These are phyloP conservation scores for Umbelopsis vinacea DNA, from an alignment of 192 early-diverging fungal species.

Conservation along the genomic window DNA sequence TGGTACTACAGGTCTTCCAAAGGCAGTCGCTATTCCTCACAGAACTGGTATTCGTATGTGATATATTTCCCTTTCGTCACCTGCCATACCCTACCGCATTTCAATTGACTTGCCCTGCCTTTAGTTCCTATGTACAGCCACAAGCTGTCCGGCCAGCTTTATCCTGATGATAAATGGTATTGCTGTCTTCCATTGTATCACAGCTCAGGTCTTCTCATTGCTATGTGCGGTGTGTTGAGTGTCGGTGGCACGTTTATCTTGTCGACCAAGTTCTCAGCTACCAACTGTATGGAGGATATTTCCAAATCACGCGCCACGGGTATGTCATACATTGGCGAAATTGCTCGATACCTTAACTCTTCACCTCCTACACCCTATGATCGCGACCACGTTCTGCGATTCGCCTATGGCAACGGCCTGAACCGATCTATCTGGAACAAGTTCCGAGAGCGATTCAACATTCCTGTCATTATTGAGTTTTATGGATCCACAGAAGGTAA, in stretches of 20 bases:
- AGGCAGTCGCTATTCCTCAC: slow-evolving; percentile 16
- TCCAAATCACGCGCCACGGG: neutral
- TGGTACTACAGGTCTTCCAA: slow-evolving; percentile 15
- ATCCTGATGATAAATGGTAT: neutral
- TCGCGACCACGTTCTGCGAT: slow-evolving; percentile 47
- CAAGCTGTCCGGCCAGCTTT: neutral
- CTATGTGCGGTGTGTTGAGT: neutral
- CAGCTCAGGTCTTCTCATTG: slow-evolving; percentile 10
- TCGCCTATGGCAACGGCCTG: slow-evolving; percentile 66
- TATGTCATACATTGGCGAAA: slow-evolving; percentile 62
- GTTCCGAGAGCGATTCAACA: slow-evolving; percentile 60
- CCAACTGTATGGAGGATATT: slow-evolving; percentile 18
- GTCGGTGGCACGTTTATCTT: slow-evolving; percentile 3
- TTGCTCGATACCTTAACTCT: slow-evolving; percentile 57
- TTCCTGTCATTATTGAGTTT: slow-evolving; percentile 56
- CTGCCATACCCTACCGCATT: neutral
- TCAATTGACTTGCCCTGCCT: neutral
- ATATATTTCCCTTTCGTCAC: neutral
- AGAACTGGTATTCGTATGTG: neutral
- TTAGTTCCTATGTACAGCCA: neutral
- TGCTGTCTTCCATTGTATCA: slow-evolving; percentile 24
- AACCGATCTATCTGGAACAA: slow-evolving; percentile 60
- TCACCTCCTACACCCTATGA: slow-evolving; percentile 47
- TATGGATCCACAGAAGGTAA: slow-evolving; percentile 66
- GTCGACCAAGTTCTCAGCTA: slow-evolving; percentile 11